Base-by-base conservation (phyloP, 2,329 filamentous ascomycete genomes). In the Fusarium duplospermum region DNA sequence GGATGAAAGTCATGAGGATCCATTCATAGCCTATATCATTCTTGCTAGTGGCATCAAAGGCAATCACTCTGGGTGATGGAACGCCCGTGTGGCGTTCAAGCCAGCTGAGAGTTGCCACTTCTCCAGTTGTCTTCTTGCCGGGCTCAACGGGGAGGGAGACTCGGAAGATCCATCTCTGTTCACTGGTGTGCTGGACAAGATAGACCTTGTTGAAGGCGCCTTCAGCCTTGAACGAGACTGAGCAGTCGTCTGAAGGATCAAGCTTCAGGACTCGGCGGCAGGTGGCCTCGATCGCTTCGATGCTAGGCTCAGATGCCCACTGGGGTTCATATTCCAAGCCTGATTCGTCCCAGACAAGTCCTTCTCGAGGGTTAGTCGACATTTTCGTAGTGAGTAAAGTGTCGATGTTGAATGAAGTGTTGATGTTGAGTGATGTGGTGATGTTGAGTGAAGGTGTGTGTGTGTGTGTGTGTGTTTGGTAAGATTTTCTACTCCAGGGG, bases 1-100 rank as follows among this genome's bases (percentile, higher is more conserved):
- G 59, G 67, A 83, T 68, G 8, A 71, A 67, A 7, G 80, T 75
- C 80, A 85, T 83, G 79, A 66, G 60, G 11, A 84, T 84, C 83
- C 83, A 86, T 74, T 85, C 83, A 20, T 81, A 83, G 0, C 81
- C 82, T 31, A 85, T 77, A 24, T 80, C 74, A 35, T 84, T 85
- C 2, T 79, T 50, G 18, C 54, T 70, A 2, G 69, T 78, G 31
- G 80, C 75, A 29, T 83, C 79, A 64, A 79, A 84, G 2, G 73
- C 80, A 38, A 83, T 56, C 4, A 85, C 77, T 2, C 71, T 57
- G 3, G 84, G 79, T 4, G 84, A 78, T 0, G 81, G 83, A 2
- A 84, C 75, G 1, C 63, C 59, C 0, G 83, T 82, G 40, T 77
- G 72, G 6, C 74, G 62, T 6, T 69, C 66, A 16, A 85, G 65